Conservation (phyloP, 768 basidiomycete genomes). For the Pleurotus cornucopiae region DNA sequence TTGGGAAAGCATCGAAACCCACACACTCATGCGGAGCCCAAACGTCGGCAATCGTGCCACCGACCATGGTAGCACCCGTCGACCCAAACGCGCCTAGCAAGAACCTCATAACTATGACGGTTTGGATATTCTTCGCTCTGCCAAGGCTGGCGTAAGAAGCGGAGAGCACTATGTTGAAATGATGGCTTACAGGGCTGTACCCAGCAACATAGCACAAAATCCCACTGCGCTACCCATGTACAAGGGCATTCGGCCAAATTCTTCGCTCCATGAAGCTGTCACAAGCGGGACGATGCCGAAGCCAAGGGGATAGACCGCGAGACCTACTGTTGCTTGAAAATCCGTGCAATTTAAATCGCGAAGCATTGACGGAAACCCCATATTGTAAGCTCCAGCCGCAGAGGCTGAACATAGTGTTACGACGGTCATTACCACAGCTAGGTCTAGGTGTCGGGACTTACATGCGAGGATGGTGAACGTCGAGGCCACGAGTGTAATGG, state of each 20-base stretch:
- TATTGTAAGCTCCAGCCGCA: conserved; percentile 34
- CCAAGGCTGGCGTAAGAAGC: no score
- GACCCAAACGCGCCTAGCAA: conserved; percentile 14
- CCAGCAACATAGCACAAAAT: conserved; percentile 20
- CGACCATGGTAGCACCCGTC: conserved; percentile 15
- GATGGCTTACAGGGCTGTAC: not conserved
- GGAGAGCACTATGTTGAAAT: no score
- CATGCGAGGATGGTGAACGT: conserved; percentile 44
- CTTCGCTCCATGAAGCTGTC: conserved; percentile 53
- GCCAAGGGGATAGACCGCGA: conserved; percentile 41
- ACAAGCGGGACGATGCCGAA: conserved; percentile 48
- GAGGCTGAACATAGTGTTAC: conserved; percentile 24
- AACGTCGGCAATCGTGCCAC: conserved; percentile 14
- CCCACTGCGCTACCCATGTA: conserved; percentile 36
- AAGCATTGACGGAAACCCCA: conserved; percentile 45
- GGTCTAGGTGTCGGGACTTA: conserved; percentile 17
- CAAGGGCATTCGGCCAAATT: conserved; percentile 46
- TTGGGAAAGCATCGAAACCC: no score
- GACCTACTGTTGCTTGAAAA: conserved; percentile 29
- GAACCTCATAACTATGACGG: conserved; percentile 10
- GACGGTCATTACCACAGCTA: not conserved
- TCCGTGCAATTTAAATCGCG: conserved; percentile 25
- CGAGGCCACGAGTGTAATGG: conserved; percentile 40
- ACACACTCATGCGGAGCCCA: conserved; percentile 11
- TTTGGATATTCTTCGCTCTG: conserved; percentile 27